A percentile compares a stretch with the other conserved stretches of the same genome.
phyloP scores from a whole-genome alignment of 2,329 filamentous ascomycete species.

The Cladosporium sp. region DNA sequence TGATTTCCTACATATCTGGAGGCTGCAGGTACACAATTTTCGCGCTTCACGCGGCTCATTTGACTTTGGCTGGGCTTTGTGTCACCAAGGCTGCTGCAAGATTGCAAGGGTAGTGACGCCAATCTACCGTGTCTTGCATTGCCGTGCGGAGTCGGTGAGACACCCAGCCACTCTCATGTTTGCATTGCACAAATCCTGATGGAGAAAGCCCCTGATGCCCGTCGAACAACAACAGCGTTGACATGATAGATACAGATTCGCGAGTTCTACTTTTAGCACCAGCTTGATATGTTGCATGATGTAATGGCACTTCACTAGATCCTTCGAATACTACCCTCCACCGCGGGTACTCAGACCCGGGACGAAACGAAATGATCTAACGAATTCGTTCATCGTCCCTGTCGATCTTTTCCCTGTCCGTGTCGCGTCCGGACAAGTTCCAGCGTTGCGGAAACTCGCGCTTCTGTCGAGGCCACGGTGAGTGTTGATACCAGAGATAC shows the following conservation, averaged over 20 bases:
- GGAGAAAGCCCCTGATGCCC: background rate
- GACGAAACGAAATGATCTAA: background rate
- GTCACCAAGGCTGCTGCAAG: background rate
- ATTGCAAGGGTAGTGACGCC: background rate
- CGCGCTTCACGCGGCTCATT: background rate
- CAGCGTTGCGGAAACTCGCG: background rate
- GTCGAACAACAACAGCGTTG: background rate
- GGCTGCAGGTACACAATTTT: no score
- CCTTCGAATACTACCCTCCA: background rate
- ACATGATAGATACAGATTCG: background rate
- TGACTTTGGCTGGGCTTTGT: background rate
- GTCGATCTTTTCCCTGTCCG: background rate
- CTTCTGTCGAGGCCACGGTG: background rate
- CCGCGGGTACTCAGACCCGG: background rate
- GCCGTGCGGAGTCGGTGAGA: background rate
- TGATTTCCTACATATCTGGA: no score
- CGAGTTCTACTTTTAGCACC: background rate
- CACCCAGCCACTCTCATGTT: background rate
- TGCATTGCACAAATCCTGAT: background rate
- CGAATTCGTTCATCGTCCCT: slow-evolving; percentile 1
- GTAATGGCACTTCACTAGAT: background rate
- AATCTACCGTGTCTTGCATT: background rate
- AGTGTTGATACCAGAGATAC: background rate
- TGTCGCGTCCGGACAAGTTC: background rate
- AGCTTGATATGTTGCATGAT: background rate